Conservation (phyloP, 352 stramenopile genomes). For the Pythium apleroticum region DNA sequence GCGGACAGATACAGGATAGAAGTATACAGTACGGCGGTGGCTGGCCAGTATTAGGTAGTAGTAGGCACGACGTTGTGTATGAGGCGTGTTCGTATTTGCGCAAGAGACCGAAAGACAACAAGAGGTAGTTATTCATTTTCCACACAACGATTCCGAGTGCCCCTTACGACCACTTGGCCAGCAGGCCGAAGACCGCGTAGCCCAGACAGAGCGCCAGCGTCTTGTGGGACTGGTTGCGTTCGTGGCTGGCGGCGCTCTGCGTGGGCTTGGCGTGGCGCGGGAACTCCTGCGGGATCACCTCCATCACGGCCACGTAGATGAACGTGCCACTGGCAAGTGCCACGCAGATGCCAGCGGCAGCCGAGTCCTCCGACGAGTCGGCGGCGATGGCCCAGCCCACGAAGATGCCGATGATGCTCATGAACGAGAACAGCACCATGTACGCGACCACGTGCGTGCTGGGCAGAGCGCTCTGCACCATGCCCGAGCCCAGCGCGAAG, state of each 20-base stretch:
- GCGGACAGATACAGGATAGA: constrained; percentile 5
- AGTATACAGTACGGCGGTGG: background rate
- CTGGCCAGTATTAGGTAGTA: background rate
- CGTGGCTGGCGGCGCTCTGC: constrained; percentile 21
- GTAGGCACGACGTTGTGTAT: constrained; percentile 27
- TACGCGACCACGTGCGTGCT: constrained; percentile 42
- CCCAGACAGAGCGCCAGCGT: constrained; percentile 53
- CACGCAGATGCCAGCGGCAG: constrained; percentile 51
- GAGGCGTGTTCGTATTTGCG: constrained; percentile 23
- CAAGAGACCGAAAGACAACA: constrained; percentile 17
- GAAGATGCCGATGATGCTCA: constrained; percentile 55
- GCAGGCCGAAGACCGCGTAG: constrained; percentile 72
- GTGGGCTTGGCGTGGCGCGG: constrained; percentile 36
- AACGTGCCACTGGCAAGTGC: constrained; percentile 76
- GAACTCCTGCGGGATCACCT: constrained; percentile 84
- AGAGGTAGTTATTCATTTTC: constrained; percentile 13
- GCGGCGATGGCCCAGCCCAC: constrained; percentile 45
- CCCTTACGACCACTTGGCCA: constrained; percentile 75
- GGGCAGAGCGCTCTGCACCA: constrained; percentile 62
- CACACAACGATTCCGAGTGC: background rate
- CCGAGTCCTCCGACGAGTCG: constrained; percentile 43
- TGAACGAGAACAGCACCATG: constrained; percentile 58
- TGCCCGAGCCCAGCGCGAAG: constrained; percentile 66
- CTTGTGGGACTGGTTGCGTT: constrained; percentile 36
- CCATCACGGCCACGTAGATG: constrained; percentile 87